Evolutionary conservation across 2,329 filamentous ascomycete genomes (phyloP), one percentile per base, ranked within the genome.

Genomic region (Penicillium sp.): DNA sequence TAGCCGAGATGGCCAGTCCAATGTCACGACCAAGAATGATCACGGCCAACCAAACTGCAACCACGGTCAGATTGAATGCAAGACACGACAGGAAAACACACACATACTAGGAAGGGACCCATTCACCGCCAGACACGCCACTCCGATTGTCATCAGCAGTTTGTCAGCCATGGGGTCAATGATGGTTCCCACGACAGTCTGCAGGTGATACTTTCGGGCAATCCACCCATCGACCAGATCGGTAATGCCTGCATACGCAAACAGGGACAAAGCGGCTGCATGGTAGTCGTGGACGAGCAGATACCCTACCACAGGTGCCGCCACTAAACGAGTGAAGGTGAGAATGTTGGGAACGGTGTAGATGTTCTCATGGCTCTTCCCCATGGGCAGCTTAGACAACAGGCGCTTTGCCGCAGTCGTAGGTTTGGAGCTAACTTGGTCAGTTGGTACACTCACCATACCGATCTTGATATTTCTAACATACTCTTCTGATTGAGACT

Each of bases 161-260:
- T 99, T 99, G 76, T 99, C 95, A 3, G 95, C 95, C 90, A 97
- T 95, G 6, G 95, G 95, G 69, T 96, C 93, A 60, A 99, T 91
- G 29, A 99, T 86, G 53, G 91, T 96, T 53, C 95, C 95, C 10
- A 98, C 91, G 1, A 99, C 93, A 0, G 95, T 98, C 74, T 95
- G 90, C 56, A 91, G 83, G 50, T 93, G 89, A 86, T 90, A 98
- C 58, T 83, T 84, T 41, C 95, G 86, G 26, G 95, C 95, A 67
- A 99, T 95, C 83, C 89, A 98, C 56, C 95, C 95, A 73, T 99
- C 95, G 3, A 98, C 83, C 7, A 96, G 81, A 71, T 99, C 95
- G 0, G 93, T 96, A 65, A 96, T 80, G 47, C 91, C 92, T 3
- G 95, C 93, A 72, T 97, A 97, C 49, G 87, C 87, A 73, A 99